Percentiles rank a stretch among this genome's conserved stretches.
phyloP scores from a whole-genome alignment of 2,329 filamentous ascomycete species.

The Claviceps purpurea region DNA sequence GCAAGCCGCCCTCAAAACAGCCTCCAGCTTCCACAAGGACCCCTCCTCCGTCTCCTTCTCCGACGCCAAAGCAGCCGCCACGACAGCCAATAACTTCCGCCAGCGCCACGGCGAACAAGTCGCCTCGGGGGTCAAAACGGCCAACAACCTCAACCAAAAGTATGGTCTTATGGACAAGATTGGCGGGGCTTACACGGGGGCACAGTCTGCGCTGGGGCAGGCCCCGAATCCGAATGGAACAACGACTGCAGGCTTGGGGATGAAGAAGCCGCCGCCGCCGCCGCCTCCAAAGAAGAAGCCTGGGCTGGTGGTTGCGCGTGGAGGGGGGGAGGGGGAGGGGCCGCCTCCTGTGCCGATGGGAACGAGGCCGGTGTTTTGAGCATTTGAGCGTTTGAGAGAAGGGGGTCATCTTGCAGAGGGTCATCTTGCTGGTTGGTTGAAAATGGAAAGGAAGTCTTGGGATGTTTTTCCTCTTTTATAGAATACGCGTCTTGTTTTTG shows the following conservation, averaged over 20 bases:
- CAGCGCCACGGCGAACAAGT: slow-evolving; percentile 58
- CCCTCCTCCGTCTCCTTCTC: slow-evolving; percentile 47
- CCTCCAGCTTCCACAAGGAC: slow-evolving; percentile 43
- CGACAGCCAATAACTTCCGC: slow-evolving; percentile 54
- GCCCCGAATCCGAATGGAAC: background rate
- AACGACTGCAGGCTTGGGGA: slow-evolving; percentile 10
- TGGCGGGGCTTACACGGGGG: slow-evolving; percentile 13
- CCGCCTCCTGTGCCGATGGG: slow-evolving; percentile 39
- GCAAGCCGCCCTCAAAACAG: slow-evolving; percentile 49
- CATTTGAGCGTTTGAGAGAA: background rate
- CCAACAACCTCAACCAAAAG: slow-evolving; percentile 45
- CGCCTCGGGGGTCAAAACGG: slow-evolving; percentile 42
- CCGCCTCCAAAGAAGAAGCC: slow-evolving; percentile 40
- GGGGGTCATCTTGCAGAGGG: no score
- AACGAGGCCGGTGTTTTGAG: slow-evolving; percentile 34
- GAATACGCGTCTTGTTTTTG: no score
- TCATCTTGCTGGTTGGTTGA: no score
- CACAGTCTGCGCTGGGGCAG: slow-evolving; percentile 2
- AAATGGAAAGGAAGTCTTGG: no score
- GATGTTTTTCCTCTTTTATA: no score
- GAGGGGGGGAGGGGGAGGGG: slow-evolving; percentile 19
- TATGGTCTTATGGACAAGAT: slow-evolving; percentile 38
- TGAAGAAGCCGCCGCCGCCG: slow-evolving; percentile 43
- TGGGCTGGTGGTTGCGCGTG: slow-evolving; percentile 16
- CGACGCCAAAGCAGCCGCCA: slow-evolving; percentile 43